Evolutionary conservation across 768 basidiomycete genomes (phyloP), one percentile per base, ranked within the genome.

Genomic region (Phanerodontia chrysosporium): DNA sequence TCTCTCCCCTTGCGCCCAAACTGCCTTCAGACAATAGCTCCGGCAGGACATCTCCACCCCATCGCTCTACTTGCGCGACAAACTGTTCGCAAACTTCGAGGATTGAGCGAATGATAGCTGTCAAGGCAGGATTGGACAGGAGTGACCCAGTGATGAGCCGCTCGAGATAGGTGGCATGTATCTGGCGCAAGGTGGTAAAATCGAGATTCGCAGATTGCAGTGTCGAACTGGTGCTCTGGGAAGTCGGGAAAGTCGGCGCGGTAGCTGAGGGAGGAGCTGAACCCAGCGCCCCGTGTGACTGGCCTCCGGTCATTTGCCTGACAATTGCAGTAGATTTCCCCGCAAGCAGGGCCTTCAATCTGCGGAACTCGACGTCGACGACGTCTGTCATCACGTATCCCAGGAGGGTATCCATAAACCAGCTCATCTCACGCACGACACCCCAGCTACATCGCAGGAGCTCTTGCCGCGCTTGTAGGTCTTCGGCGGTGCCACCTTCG

Each of bases 311-410:
- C 55, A 48, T 57, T 61, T 64, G 64, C 48, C 30, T 64, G 56
- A 57, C 49, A 73, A 56, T 67, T 69, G 53, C 18, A 21, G 64
- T 54, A 60, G 14, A 10, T 35, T 64, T 57, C 2, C 60, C 63
- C 0, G 62, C 55, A 45, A 93, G 73, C 28, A 84, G 71, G 36
- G 78, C 82, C 68, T 87, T 89, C 64, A 96, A 73, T 63, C 82
- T 79, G 57, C 81, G 74, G 67, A 90, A 94, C 68, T 96, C 93
- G 16, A 85, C 82, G 60, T 95, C 93, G 32, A 95, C 80, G 9
- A 96, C 93, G 62, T 96, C 94, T 66, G 83, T 89, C 90, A 92
- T 91, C 60, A 92, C 83, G 70, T 97, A 95, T 10, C 85, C 85
- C 56, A 91, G 74, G 2, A 97, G 67, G 27, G 85, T 86, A 69